Base-by-base conservation (phyloP, 2,329 filamentous ascomycete genomes). In the Claviceps spartinae region DNA sequence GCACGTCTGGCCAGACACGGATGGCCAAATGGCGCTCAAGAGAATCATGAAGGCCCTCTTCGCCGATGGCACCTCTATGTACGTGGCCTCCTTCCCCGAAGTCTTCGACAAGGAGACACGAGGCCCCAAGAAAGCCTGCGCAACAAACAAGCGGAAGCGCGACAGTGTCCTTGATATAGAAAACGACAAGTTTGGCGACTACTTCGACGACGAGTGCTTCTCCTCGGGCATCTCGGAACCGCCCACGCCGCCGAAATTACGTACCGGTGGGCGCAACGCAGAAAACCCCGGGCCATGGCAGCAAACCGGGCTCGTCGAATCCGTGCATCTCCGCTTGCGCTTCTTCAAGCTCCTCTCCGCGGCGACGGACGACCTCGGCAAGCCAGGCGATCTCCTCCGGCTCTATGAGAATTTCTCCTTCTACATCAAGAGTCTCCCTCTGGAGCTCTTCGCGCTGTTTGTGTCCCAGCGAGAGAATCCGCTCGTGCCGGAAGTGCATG, bases 31-130 rank as follows among this genome's bases (percentile, higher is more conserved):
- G 48, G 69, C 69, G 4, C 58, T 74, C 50, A 75, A 74, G 53
- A 73, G 76, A 37, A 76, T 88, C 11, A 70, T 86, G 54, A 78
- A 78, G 56, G 82, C 85, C 1, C 71, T 89, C 5, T 77, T 88
- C 50, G 81, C 84, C 0, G 81, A 85, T 57, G 85, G 82, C 2
- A 71, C 69, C 30, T 63, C 70, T n/a, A 66, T 77, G 16, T 71
- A 71, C 2, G 64, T 74, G 42, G 74, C 70, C 1, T 71, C 78
- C 7, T 88, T 81, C 59, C 72, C 71, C 2, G 81, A 87, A 60
- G 69, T 90, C 4, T 91, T 86, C 68, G 72, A 75, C 22, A 78
- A 79, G 50, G 86, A 90, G 69, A 56, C 65, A 59, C 48, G 72
- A 67, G 55, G 68, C 59, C 55, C 70, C 59, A 60, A 58, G 46